phyloP scores from a whole-genome alignment of 768 basidiomycete species.

The Lactifluus piperatus region DNA sequence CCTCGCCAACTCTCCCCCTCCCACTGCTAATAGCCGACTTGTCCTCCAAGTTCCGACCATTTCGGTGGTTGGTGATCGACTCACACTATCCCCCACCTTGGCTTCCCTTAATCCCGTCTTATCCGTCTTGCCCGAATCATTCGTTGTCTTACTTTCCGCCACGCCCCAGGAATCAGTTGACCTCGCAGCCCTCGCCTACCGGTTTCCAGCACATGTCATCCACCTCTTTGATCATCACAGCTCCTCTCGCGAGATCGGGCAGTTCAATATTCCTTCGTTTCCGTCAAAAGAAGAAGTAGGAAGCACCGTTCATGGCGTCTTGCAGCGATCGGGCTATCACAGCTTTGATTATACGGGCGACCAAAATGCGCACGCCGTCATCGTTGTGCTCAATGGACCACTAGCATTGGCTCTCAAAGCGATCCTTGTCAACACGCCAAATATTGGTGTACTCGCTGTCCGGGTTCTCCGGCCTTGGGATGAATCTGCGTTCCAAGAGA shows the following conservation, averaged over 20 bases:
- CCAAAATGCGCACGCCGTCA: conserved; percentile 46
- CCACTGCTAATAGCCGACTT: conserved; percentile 55
- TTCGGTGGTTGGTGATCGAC: conserved; percentile 51
- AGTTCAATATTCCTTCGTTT: conserved; percentile 36
- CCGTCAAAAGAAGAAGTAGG: conserved; percentile 26
- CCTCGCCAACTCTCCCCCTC: conserved; percentile 59
- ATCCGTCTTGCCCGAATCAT: conserved; percentile 50
- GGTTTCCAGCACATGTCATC: conserved; percentile 61
- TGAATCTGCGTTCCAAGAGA: conserved; percentile 47
- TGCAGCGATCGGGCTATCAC: conserved; percentile 54
- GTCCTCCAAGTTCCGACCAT: conserved; percentile 79
- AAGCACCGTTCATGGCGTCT: conserved; percentile 37
- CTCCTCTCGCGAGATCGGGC: conserved; percentile 66
- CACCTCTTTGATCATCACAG: conserved; percentile 89
- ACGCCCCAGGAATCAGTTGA: conserved; percentile 78
- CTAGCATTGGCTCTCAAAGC: conserved; percentile 57
- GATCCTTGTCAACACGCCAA: conserved; percentile 34
- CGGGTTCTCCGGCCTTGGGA: conserved; percentile 83
- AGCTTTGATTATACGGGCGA: conserved; percentile 74
- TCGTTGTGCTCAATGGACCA: conserved; percentile 72
- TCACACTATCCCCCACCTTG: conserved; percentile 72
- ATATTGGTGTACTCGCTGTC: conserved; percentile 60
- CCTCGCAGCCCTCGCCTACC: conserved; percentile 70
- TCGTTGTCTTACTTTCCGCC: conserved; percentile 73
- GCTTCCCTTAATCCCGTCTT: conserved; percentile 54